Percentiles rank a stretch among this genome's conserved stretches.
These are phyloP conservation scores for Fragilariopsis cylindrus DNA, from an alignment of 108 stramenopile species.

Conservation along the genomic window DNA sequence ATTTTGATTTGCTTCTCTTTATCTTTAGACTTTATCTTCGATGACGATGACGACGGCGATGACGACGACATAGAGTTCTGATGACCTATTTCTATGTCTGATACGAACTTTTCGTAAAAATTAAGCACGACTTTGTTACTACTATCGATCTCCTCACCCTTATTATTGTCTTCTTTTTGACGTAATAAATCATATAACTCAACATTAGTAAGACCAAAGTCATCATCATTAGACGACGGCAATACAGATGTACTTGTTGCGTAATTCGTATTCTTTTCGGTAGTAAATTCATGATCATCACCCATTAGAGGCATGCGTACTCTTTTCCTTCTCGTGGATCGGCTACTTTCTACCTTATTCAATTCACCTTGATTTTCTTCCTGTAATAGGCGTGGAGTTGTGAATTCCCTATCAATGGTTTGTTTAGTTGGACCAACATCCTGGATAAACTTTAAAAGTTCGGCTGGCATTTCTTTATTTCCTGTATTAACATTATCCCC, in stretches of 20 bases:
- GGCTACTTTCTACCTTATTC: conserved; percentile 22
- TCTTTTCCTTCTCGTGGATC: conserved; percentile 19
- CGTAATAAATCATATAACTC: conserved; percentile 20
- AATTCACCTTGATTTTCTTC: conserved; percentile 26
- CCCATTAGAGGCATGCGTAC: conserved; percentile 41
- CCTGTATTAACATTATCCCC: neutral
- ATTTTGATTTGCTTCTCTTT: conserved; percentile 20
- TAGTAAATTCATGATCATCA: conserved; percentile 29
- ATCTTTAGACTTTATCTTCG: neutral
- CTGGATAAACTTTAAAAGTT: conserved; percentile 42
- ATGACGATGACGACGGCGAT: neutral
- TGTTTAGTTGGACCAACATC: conserved; percentile 41
- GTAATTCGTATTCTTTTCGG: conserved; percentile 46
- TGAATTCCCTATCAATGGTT: conserved; percentile 27
- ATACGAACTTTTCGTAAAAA: conserved; percentile 7
- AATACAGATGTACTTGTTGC: neutral
- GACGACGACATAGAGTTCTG: too few relatives aligned
- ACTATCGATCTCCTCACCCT: neutral
- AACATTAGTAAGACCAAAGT: conserved; percentile 31
- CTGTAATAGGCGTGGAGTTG: conserved; percentile 22
- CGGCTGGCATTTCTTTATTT: conserved; percentile 40
- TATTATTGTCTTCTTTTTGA: neutral
- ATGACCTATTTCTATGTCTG: neutral
- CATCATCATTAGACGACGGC: neutral
- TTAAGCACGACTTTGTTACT: neutral